Evolutionary conservation across 345 rosid genomes (phyloP).

Genomic region (Populus pruinosa): DNA sequence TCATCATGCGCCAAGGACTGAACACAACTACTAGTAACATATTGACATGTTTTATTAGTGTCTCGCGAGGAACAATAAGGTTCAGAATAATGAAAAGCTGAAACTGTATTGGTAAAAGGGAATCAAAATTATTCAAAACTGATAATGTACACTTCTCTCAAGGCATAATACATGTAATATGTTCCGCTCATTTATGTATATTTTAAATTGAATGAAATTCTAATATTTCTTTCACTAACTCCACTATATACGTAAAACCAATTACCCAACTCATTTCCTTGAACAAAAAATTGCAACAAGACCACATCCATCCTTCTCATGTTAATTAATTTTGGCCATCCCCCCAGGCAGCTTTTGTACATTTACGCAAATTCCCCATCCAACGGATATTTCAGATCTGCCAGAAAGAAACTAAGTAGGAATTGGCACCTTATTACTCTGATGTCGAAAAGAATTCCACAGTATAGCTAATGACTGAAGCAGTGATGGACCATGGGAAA

Average conservation of each 20-base stretch:
- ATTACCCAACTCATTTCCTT: constrained; percentile 35
- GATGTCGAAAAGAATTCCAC: constrained; percentile 41
- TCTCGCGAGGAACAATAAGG: background rate
- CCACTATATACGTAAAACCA: constrained; percentile 52
- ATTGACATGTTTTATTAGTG: background rate
- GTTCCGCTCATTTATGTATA: constrained; percentile 23
- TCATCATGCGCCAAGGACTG: background rate
- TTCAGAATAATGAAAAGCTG: background rate
- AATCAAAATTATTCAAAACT: constrained; percentile 51
- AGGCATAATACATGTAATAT: constrained; percentile 26
- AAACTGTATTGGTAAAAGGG: background rate
- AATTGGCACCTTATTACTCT: constrained; percentile 24
- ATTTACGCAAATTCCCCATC: constrained; percentile 22
- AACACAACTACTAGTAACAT: background rate
- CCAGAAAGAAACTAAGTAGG: constrained; percentile 16
- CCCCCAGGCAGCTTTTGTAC: constrained; percentile 20
- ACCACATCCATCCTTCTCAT: constrained; percentile 29
- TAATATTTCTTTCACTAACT: constrained; percentile 26
- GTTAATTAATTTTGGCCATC: constrained; percentile 24
- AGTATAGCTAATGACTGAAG: constrained; percentile 24
- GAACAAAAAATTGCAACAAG: constrained; percentile 25
- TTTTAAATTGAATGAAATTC: constrained; percentile 25
- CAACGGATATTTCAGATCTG: constrained; percentile 18
- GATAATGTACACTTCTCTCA: constrained; percentile 61
- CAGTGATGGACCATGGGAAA: constrained; percentile 17